phyloP scores from a whole-genome alignment of 306 rosid species.

The Acacia confusa region DNA sequence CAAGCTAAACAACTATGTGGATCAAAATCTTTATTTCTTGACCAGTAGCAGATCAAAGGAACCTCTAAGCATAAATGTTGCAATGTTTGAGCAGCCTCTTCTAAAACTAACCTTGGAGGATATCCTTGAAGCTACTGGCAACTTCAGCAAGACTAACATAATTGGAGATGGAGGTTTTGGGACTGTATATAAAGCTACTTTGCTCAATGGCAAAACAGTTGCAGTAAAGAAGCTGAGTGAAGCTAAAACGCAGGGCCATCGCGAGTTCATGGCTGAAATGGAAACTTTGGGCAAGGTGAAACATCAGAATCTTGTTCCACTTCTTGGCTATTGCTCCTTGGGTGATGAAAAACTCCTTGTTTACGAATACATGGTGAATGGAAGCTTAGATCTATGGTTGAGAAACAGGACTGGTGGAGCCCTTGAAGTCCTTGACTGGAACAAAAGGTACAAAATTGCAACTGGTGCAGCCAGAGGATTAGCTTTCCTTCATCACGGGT shows the following conservation, averaged over 20 bases:
- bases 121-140: conserved; percentile 84
- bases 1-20: conserved; percentile 63
- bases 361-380: conserved; percentile 91
- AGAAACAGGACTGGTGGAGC: conserved; percentile 74
- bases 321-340: conserved; percentile 92
- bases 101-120: conserved; percentile 74
- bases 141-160: conserved; percentile 91
- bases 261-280: conserved; percentile 97
- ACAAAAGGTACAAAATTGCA: conserved; percentile 77
- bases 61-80: conserved; percentile 86
- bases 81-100: conserved; percentile 96
- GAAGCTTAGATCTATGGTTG: conserved; percentile 96
- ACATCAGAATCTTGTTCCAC: conserved; percentile 81
- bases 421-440: conserved; percentile 82
- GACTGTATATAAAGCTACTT: conserved; percentile 90
- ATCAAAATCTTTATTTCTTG: conserved; percentile 76
- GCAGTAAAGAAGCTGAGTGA: conserved; percentile 96
- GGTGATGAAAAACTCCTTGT: conserved; percentile 95
- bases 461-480: conserved; percentile 78
- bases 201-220: conserved; percentile 71
- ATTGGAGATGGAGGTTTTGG: conserved; percentile 99
- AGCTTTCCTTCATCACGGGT: conserved; percentile 93
- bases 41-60: conserved; percentile 95
- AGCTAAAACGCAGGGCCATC: conserved; percentile 91
- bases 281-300: conserved; percentile 96